Evolutionary conservation across 2,329 filamentous ascomycete genomes (phyloP).

Genomic region (Didymella exigua): DNA sequence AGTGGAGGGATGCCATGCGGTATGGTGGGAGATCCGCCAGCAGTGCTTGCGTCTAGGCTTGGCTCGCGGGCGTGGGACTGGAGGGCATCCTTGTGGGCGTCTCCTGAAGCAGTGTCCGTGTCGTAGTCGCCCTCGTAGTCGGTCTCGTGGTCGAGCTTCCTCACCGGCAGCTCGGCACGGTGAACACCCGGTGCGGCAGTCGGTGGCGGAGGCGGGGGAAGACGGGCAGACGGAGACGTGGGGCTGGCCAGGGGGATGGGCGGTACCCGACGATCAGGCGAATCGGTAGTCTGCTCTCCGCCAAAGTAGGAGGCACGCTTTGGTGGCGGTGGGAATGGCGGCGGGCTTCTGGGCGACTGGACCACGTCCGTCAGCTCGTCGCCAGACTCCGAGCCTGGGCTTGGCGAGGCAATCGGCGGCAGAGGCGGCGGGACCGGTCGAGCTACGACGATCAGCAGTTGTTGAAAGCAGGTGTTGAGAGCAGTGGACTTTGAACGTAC

Average conservation of each 20-base stretch:
- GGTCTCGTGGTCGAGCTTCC: conserved; percentile 68
- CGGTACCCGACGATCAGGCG: conserved; percentile 46
- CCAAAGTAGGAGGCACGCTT: conserved; percentile 52
- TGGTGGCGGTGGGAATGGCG: conserved; percentile 32
- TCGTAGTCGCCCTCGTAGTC: conserved; percentile 99
- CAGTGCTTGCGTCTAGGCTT: conserved; percentile 70
- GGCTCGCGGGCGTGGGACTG: conserved; percentile 80
- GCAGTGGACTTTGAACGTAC: conserved; percentile 39
- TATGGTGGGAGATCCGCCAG: conserved; percentile 48
- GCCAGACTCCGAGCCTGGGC: conserved; percentile 82
- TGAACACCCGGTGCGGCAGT: conserved; percentile 46
- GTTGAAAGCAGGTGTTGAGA: neutral
- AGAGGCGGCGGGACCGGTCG: conserved; percentile 65
- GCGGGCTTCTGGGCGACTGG: conserved; percentile 37
- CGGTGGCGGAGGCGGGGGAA: conserved; percentile 57
- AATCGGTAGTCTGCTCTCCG: conserved; percentile 37
- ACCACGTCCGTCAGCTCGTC: conserved; percentile 69
- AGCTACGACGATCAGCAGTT: conserved; percentile 52
- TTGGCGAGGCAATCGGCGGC: conserved; percentile 66
- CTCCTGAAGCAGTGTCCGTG: conserved; percentile 93
- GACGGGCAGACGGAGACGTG: conserved; percentile 44
- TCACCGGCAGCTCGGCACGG: conserved; percentile 39
- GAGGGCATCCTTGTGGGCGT: conserved; percentile 90
- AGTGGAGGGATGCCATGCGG: conserved; percentile 43
- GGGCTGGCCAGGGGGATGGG: conserved; percentile 60